Evolutionary conservation across 495 filamentous ascomycete genomes (phyloP), one percentile per base, ranked within the genome.

Genomic region (Hyaloscypha finlandica): DNA sequence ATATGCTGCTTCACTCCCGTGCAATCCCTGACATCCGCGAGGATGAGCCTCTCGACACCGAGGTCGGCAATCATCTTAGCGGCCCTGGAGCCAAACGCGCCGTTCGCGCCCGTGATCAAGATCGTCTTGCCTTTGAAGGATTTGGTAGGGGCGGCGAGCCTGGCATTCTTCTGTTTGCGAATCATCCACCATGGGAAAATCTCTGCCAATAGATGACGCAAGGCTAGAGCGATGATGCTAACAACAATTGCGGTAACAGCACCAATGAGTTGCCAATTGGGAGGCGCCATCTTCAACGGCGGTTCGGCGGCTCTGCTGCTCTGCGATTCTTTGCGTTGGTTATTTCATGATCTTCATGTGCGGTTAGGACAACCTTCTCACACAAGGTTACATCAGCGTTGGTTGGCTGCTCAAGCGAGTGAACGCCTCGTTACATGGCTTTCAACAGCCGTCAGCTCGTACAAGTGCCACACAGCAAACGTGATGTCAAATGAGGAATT

Each of bases 21-120:
- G 64, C 66, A 67, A 45, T 74, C 71, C 30, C 14, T 64, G 59
- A 74, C 67, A 48, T 74, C 71, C 48, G 69, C 71, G 25, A 74
- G 71, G 14, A 74, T 62, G 9, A 74, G 71, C 2, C 65, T 74
- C 29, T 62, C 66, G 29, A 72, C 53, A 33, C 65, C 71, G 35
- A 63, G 69, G 22, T 65, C 59, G 35, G 71, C 71, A 54, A 74
- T 68, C 31, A 72, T 20, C 42, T 70, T 72, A 45, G 71, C 69
- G 11, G 71, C 69, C n/a, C 71, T 58, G 8, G 71, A 74, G n/a
- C 71, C 71, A 45, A 61, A 74, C 14, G 71, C 71, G 53, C 71
- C 71, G 56, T 74, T 74, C n/a, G 71, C 71, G 12, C 71, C 71
- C 12, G 71, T 74, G 67, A 74, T 72, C 39, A 74, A 39, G 60